Evolutionary conservation across 1,284 basidiomycete genomes (phyloP), one percentile per base, ranked within the genome.

Genomic region (Papiliotrema nemorosa): DNA sequence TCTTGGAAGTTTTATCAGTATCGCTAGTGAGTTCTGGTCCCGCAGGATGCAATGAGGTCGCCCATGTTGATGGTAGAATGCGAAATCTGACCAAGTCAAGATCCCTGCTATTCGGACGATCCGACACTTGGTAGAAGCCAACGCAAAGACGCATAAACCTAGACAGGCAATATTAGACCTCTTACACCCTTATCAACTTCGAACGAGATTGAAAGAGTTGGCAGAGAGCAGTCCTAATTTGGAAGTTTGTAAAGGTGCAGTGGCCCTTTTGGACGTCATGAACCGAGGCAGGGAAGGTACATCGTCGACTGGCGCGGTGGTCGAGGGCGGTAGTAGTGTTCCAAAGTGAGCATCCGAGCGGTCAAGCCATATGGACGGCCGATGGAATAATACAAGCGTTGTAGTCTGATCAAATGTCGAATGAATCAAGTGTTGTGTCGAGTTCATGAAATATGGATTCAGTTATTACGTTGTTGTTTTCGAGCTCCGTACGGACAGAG

Each of bases 111-210:
- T 74, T 7, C 55, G 61, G n/a, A 57, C 62, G 0, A 56, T 73
- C 3, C 58, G 63, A 35, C 69, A 74, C 41, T 58, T 75, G 14
- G 53, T 73, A 44, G 69, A 72, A 54, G 62, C 63, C 21, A 67
- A 64, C 48, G 54, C 60, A 24, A 54, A 60, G 38, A 60, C 64
- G 10, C 54, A 54, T 20, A 59, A 60, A 31, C 69, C 70, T 2
- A 52, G 69, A 40, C 67, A 63, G 51, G 53, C 49, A 20, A 59
- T 72, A 33, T 49, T 73, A 16, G 68, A 66, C 36, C 49, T 64
- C 7, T 60, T 73, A n/a, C 61, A 67, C 41, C 69, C 68, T 13
- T 72, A 70, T 53, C 63, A 67, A 40, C 58, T 70, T 34, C 61
- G 59, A 36, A 18, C 57, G 14, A 44, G 69, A 5, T 31, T 72